A percentile compares a stretch with the other conserved stretches of the same genome.
These are phyloP conservation scores for Apiotrichum gamsii DNA, from an alignment of 1,284 basidiomycete species.

Conservation along the genomic window DNA sequence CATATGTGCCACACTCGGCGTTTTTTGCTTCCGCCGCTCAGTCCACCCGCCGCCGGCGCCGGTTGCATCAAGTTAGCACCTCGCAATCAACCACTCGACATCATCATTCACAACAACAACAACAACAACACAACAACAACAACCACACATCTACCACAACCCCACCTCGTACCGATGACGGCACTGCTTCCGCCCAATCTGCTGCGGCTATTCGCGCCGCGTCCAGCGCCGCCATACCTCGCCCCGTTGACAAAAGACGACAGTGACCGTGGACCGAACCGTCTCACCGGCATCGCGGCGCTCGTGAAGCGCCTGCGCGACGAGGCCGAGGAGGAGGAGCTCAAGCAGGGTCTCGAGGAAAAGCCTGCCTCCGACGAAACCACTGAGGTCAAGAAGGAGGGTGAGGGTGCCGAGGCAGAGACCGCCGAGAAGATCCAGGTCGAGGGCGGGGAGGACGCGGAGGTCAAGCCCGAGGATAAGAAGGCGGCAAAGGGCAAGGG, in stretches of 20 bases:
- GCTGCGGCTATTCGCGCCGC: slow-evolving; percentile 86
- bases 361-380: background rate
- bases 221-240: slow-evolving; percentile 75
- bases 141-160: slow-evolving; percentile 3
- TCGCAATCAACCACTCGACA: too few relatives aligned
- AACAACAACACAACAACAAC: background rate
- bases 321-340: slow-evolving; percentile 57
- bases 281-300: slow-evolving; percentile 64
- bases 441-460: slow-evolving; percentile 53
- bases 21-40: background rate
- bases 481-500: slow-evolving; percentile 61
- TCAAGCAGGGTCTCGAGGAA: slow-evolving; percentile 36
- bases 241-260: slow-evolving; percentile 78
- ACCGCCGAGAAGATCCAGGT: slow-evolving; percentile 51
- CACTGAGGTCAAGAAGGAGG: slow-evolving; percentile 49
- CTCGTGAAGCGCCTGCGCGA: slow-evolving; percentile 70
- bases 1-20: background rate
- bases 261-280: slow-evolving; percentile 62
- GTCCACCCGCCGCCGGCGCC: too few relatives aligned
- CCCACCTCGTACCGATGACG: slow-evolving; percentile 49
- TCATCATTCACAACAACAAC: background rate
- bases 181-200: slow-evolving; percentile 88
- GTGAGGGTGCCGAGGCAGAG: slow-evolving; percentile 56
- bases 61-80: too few relatives aligned
- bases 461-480: slow-evolving; percentile 6